Evolutionary conservation across 768 basidiomycete species (phyloP), one percentile per base, ranked within the genome.

Genomic region (Boletus reticuloceps): DNA sequence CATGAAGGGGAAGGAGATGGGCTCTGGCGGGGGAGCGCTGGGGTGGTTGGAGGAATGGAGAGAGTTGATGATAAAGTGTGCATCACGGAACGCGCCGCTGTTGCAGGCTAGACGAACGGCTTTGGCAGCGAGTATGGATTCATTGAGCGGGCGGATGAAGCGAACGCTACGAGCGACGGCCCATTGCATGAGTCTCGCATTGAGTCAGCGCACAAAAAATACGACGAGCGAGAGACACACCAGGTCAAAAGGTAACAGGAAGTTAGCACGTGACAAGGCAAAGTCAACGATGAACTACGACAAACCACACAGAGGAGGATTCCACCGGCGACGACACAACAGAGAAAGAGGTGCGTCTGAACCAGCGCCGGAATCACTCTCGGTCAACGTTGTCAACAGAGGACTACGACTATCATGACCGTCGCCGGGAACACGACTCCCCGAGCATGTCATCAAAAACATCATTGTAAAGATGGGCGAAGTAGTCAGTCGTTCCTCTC

Each of bases 121-220:
- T 31, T 77, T 73, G 6, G 82, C 76, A 14, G 82, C 80, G 5
- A 76, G 75, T 27, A 65, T 31, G 22, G 56, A n/a, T n/a, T n/a
- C n/a, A n/a, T n/a, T n/a, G n/a, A n/a, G n/a, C n/a, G n/a, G n/a
- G n/a, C n/a, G n/a, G n/a, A n/a, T n/a, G n/a, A n/a, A n/a, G n/a
- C n/a, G n/a, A n/a, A n/a, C n/a, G n/a, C n/a, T n/a, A n/a, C n/a
- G n/a, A n/a, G n/a, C n/a, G n/a, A n/a, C n/a, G n/a, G n/a, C n/a
- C n/a, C 85, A 86, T 87, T 76, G 84, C 87, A 89, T 88, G 81
- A 76, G 80, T 71, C 66, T 80, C 66, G 80, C 84, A 86, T 86
- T 5, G 7, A 38, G 2, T 37, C 17, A 37, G 9, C 11, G 6
- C 25, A 4, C 31, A 6, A 14, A 16, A 12, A 25, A 11, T 6